These are phyloP conservation scores for Iberis amara DNA, from an alignment of 441 rosid species.

Conservation along the genomic window DNA sequence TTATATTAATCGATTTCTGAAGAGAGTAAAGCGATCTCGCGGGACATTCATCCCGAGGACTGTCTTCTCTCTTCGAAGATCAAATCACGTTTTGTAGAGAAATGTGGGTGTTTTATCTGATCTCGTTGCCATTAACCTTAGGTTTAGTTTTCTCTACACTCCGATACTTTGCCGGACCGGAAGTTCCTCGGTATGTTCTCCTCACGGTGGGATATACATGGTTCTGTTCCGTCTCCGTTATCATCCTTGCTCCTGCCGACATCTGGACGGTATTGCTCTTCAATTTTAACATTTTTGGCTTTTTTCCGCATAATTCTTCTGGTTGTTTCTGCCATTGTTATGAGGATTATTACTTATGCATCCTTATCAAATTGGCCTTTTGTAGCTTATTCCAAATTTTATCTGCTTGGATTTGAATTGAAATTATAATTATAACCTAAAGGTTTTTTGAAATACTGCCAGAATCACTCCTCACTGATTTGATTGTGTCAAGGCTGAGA, in stretches of 20 bases:
- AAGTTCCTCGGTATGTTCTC: constrained; percentile 79
- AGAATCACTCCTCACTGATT: no score
- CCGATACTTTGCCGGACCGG: constrained; percentile 88
- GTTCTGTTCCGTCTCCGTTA: constrained; percentile 93
- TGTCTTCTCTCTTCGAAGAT: neutral
- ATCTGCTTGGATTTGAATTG: no score
- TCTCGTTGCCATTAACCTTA: constrained; percentile 89
- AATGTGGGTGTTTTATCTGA: constrained; percentile 98
- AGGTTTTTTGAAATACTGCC: no score
- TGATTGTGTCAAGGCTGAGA: no score
- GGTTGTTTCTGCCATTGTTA: neutral
- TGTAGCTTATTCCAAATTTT: no score
- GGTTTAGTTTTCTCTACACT: constrained; percentile 79
- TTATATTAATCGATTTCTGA: no score
- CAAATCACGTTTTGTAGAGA: constrained; percentile 20
- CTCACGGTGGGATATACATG: constrained; percentile 94
- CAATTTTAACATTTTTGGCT: neutral
- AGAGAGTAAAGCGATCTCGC: no score
- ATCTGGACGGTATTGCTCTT: constrained; percentile 62
- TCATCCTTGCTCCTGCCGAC: constrained; percentile 97
- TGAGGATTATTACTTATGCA: neutral
- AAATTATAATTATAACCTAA: no score
- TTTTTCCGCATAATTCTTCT: no score
- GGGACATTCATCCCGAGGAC: no score
- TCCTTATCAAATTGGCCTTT: neutral